These are phyloP conservation scores for Luvunga scandens DNA, from an alignment of 345 rosid genomes.

Conservation along the genomic window DNA sequence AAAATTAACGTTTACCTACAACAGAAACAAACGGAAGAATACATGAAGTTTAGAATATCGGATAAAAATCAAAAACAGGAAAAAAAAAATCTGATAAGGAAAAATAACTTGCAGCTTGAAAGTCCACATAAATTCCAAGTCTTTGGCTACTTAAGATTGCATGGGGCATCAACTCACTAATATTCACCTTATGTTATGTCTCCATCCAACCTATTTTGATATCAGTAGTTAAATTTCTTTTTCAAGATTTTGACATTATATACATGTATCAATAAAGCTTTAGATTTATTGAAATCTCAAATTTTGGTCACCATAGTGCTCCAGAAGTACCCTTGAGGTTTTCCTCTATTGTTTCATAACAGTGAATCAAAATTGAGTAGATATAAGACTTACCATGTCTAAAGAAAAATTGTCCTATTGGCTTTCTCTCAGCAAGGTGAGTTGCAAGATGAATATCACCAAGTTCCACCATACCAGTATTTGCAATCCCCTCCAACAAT, in stretches of 20 bases:
- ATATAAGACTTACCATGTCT: constrained; percentile 55
- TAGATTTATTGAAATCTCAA: background rate
- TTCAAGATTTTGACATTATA: background rate
- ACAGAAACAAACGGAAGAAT: too few species aligned
- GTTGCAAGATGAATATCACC: constrained; percentile 63
- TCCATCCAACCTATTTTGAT: background rate
- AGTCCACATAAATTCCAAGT: too few species aligned
- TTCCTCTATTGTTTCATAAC: background rate
- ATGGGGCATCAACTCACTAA: background rate
- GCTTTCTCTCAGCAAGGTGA: constrained; percentile 79
- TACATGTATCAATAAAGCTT: background rate
- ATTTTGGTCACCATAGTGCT: background rate
- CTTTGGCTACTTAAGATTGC: background rate
- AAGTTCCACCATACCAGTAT: constrained; percentile 74
- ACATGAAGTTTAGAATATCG: too few species aligned
- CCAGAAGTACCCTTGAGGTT: too few species aligned
- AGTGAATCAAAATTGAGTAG: background rate
- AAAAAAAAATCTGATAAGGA: too few species aligned
- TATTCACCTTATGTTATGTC: background rate
- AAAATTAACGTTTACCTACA: background rate
- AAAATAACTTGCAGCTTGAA: too few species aligned
- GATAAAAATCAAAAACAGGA: too few species aligned
- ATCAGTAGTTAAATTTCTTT: background rate
- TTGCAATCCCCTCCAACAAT: constrained; percentile 76
- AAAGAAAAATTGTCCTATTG: constrained; percentile 67